Evolutionary conservation across 2,329 filamentous ascomycete species (phyloP), one percentile per base, ranked within the genome.

Genomic region (Drechslerella coelobrocha): DNA sequence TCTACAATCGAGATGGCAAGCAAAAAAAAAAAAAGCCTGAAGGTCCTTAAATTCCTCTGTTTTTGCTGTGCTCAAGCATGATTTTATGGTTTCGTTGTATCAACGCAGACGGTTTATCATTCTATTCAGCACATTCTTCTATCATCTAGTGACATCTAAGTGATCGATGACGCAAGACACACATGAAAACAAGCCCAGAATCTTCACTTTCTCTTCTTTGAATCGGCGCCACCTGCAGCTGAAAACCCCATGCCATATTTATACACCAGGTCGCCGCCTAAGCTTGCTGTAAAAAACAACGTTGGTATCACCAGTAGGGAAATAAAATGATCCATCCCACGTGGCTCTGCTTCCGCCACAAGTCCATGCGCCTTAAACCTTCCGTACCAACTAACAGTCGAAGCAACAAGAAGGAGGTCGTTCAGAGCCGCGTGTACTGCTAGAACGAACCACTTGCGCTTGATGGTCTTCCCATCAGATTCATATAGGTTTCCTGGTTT

Each of bases 191-290:
- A n/a, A n/a, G n/a, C n/a, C n/a, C n/a, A n/a, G n/a, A n/a, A n/a
- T n/a, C n/a, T n/a, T 50, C 27, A 54, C 50, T 37, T 34, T 23
- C 50, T 34, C 19, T 43, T 53, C 59, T 71, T 71, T 47, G 34
- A 50, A n/a, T 61, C 57, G 8, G 19, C 17, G 12, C 27, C 39
- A 19, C 53, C 55, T n/a, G 47, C 48, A 27, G 47, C 66, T 2
- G 66, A 63, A 63, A 71, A 63, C 17, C 66, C 66, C 66, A 71
- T 71, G 6, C 66, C 66, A 21, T 63, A 51, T 21, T 63, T 71
- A 37, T 71, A 71, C 24, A 71, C 66, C 59, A 71, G 51, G 63
- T 71, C 66, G n/a, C 21, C 66, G 12, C 66, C 66, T 14, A 71
- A 56, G 26, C 53, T 63, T 2, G 66, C 66, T n/a, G 59, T 53